Base-by-base conservation (phyloP, 2,329 filamentous ascomycete species). In the Nothopassalora personata region DNA sequence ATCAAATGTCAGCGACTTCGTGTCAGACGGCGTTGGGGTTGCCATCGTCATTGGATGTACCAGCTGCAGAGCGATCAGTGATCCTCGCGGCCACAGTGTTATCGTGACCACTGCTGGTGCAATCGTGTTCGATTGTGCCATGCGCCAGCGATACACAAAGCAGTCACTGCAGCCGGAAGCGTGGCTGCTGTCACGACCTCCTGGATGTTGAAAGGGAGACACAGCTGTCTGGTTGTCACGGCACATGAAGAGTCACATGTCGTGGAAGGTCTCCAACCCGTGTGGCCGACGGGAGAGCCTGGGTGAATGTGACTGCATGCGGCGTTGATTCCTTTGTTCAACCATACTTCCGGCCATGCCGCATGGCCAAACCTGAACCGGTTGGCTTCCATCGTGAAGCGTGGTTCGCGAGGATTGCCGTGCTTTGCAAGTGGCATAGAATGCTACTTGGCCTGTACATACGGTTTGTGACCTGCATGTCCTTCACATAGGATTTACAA, bases 251-350 rank as follows among this genome's bases (percentile, higher is more conserved):
- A 15, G 10, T 15, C 34, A 15, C 15, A 19, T 47, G 23, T 28
- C 28, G 46, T 49, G 46, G 3, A 30, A 49, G 46, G 46, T 28
- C 10, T 11, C 46, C 19, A 28, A 28, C 1, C 46, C 18, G 28
- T 19, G 46, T 48, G 18, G 46, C 2, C 6, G 8, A 23, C 48
- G 48, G 49, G 3, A 19, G 49, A n/a, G n/a, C 39, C 27, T 51
- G 28, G 30, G 15, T 51, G 30, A 51, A 57, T 61, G 54, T 57
- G 36, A 59, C 59, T 60, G 59, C 58, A 61, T 60, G 58, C 63
- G 63, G 58, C 51, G 43, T n/a, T 33, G 19, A 31, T 51, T 51
- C 60, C 58, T 51, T 62, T 61, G 56, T 60, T 59, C 47, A 54
- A 43, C 31, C 57, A 60, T 33, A 31, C 36, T 58, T 59, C 63